Conservation (phyloP, 1,139 yeast genomes). For the Kodamaea fungicola region DNA sequence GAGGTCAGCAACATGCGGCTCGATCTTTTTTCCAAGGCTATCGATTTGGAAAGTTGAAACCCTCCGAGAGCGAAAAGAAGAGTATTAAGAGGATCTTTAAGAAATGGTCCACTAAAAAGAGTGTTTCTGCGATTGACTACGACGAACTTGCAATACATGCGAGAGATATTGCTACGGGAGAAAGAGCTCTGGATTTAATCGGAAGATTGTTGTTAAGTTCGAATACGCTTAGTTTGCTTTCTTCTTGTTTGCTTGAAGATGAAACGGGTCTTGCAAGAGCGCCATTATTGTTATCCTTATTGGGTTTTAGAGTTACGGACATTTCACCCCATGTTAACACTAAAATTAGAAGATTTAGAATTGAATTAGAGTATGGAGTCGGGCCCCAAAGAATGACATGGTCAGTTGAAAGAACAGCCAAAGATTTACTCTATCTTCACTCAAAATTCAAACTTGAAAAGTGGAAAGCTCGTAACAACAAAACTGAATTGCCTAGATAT, state of each 20-base stretch:
- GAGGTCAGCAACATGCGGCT: not conserved
- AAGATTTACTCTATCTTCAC: constrained; percentile 69
- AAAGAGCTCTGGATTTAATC: constrained; percentile 62
- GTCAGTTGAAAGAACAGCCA: constrained; percentile 70
- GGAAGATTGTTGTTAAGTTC: constrained; percentile 67
- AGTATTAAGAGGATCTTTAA: constrained; percentile 6
- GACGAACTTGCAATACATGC: constrained; percentile 15
- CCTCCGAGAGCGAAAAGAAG: constrained; percentile 1
- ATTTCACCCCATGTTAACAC: constrained; percentile 39
- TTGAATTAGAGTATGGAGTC: constrained; percentile 85
- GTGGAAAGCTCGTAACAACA: constrained; percentile 34
- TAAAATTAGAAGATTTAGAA: constrained; percentile 53
- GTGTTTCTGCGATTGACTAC: constrained; percentile 16
- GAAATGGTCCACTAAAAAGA: constrained; percentile 10
- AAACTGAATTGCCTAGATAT: constrained; percentile 38
- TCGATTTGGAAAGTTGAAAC: too few species aligned
- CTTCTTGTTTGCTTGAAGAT: constrained; percentile 72
- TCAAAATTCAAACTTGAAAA: constrained; percentile 55
- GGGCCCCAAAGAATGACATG: constrained; percentile 78
- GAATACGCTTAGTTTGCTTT: constrained; percentile 75
- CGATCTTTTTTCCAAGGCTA: too few species aligned
- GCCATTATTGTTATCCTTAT: constrained; percentile 71
- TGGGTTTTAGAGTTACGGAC: constrained; percentile 64
- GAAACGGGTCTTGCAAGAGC: constrained; percentile 77
- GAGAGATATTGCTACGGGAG: constrained; percentile 32